These are phyloP conservation scores for Suillus lakei DNA, from an alignment of 768 basidiomycete genomes.

Conservation along the genomic window DNA sequence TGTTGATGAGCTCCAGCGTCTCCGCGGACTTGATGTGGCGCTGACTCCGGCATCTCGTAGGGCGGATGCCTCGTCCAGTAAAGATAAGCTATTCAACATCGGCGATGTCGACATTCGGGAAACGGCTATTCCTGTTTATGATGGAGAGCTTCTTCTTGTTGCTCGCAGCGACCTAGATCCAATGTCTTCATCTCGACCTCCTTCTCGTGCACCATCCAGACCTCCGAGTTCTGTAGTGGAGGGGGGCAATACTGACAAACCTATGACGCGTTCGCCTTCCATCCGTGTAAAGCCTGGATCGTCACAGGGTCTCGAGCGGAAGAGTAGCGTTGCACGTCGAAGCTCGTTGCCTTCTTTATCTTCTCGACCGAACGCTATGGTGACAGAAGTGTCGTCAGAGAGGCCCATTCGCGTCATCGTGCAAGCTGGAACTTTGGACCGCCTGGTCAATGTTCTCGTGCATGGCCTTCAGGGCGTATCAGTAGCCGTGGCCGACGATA, in stretches of 20 bases:
- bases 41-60: conserved; percentile 33
- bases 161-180: conserved; percentile 60
- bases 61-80: conserved; percentile 21
- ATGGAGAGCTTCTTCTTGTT: conserved; percentile 74
- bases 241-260: conserved; percentile 40
- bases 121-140: conserved; percentile 73
- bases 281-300: conserved; percentile 79
- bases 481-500: conserved; percentile 84
- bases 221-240: conserved; percentile 69
- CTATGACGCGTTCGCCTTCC: conserved; percentile 65
- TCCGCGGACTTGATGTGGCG: conserved; percentile 56
- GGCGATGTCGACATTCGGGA: conserved; percentile 58
- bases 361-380: conserved; percentile 58
- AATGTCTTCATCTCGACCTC: conserved; percentile 52
- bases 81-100: conserved; percentile 36
- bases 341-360: conserved; percentile 83
- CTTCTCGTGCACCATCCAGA: conserved; percentile 68
- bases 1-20: conserved; percentile 60
- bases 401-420: conserved; percentile 77
- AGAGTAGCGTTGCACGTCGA: conserved; percentile 72
- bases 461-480: conserved; percentile 79
- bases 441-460: conserved; percentile 74
- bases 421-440: conserved; percentile 77
- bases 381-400: conserved; percentile 68
- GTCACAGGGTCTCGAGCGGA: conserved; percentile 73